Conservation (phyloP, 2,329 filamentous ascomycete genomes). For the Verticillium nonalfalfae region DNA sequence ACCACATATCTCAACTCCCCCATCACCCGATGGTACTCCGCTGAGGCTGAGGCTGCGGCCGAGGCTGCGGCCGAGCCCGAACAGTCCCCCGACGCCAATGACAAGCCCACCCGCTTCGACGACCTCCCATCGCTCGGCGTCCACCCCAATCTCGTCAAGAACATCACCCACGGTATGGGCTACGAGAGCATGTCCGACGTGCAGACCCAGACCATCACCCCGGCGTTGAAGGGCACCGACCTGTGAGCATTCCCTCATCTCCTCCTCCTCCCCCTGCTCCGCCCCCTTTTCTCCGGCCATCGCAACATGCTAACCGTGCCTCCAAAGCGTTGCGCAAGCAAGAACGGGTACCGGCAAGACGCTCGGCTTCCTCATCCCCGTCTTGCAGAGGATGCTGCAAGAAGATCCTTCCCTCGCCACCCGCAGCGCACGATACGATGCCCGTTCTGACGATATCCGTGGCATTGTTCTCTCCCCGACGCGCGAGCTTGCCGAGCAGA, state of each 20-base stretch:
- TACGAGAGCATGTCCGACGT: conserved; percentile 90
- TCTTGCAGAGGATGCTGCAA: conserved; percentile 71
- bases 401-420: conserved; percentile 55
- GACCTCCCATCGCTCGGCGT: conserved; percentile 45
- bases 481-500: conserved; percentile 75
- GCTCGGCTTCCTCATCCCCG: conserved; percentile 81
- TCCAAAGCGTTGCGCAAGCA: conserved; percentile 76
- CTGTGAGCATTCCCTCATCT: conserved; percentile 51
- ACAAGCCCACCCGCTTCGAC: conserved; percentile 31
- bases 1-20: conserved; percentile 5
- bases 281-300: too few species aligned
- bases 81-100: conserved; percentile 11
- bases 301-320: not conserved
- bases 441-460: conserved; percentile 53
- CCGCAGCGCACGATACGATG: conserved; percentile 24
- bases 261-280: not conserved
- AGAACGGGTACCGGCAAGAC: conserved; percentile 98
- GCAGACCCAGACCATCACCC: conserved; percentile 75
- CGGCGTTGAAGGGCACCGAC: conserved; percentile 73
- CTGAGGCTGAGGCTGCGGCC: too few species aligned
- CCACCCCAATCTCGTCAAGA: conserved; percentile 56
- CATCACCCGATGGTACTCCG: conserved; percentile 29
- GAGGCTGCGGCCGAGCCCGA: conserved; percentile 16
- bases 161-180: conserved; percentile 66
- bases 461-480: conserved; percentile 73